Percentiles rank a stretch among this genome's conserved stretches.
Conservation (phyloP, 306 rosid genomes). For the Carpinus fangiana region DNA sequence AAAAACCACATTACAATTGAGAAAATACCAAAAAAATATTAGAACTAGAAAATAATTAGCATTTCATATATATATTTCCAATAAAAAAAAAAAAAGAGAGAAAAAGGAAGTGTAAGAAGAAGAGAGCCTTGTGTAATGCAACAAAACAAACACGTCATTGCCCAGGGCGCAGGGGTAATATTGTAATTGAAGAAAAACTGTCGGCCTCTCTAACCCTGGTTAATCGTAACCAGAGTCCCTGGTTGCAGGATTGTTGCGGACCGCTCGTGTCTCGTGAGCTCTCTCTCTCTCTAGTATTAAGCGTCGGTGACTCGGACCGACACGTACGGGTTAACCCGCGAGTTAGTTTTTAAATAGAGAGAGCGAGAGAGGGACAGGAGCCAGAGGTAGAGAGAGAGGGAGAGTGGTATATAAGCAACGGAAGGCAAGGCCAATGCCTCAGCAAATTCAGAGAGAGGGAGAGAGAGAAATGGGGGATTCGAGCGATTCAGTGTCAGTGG, state of each 20-base stretch:
- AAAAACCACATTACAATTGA: no score
- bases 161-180: constrained; percentile 14
- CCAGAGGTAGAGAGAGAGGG: neutral
- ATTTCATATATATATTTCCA: neutral
- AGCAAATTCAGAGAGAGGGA: constrained; percentile 26
- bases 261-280: constrained; percentile 68
- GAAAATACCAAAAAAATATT: no score
- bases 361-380: neutral
- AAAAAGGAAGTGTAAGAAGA: no score
- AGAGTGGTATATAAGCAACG: constrained; percentile 38
- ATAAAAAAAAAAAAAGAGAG: neutral
- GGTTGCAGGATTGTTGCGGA: constrained; percentile 51
- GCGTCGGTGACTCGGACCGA: constrained; percentile 97
- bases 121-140: neutral
- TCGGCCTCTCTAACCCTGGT: constrained; percentile 80
- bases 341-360: constrained; percentile 21
- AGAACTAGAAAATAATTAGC: no score
- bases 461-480: constrained; percentile 59
- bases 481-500: constrained; percentile 83
- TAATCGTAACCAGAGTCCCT: constrained; percentile 40
- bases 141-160: neutral
- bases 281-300: constrained; percentile 26
- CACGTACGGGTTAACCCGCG: constrained; percentile 54
- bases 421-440: constrained; percentile 28
- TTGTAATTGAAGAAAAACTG: constrained; percentile 34